A percentile compares a stretch with the other conserved stretches of the same genome.
phyloP scores from a whole-genome alignment of 2,329 filamentous ascomycete species.

The Aureobasidium sp. region DNA sequence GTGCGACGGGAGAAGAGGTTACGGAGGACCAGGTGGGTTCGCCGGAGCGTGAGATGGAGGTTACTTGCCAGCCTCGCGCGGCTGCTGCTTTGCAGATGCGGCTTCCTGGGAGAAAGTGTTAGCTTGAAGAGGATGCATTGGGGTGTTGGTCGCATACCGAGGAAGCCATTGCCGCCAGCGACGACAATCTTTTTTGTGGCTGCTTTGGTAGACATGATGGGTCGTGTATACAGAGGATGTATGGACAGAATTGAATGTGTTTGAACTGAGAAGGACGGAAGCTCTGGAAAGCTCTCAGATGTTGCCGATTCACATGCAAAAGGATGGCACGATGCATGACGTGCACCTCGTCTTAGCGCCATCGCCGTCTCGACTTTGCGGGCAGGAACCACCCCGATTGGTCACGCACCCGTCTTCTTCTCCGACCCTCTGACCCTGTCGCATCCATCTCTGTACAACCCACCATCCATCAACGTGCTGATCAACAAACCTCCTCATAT shows the following conservation, averaged over 20 bases:
- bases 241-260: background rate
- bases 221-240: background rate
- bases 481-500: background rate
- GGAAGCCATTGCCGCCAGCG: conserved; percentile 87
- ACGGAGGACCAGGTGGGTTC: conserved; percentile 78
- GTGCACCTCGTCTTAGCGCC: conserved; percentile 2
- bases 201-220: conserved; percentile 35
- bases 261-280: background rate
- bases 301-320: conserved; percentile 6
- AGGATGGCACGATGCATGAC: conserved; percentile 4
- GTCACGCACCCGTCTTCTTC: background rate
- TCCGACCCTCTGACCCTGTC: background rate
- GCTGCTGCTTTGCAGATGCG: conserved; percentile 89
- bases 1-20: conserved; percentile 62
- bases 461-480: background rate
- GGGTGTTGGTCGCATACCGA: conserved; percentile 47
- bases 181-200: conserved; percentile 75
- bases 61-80: conserved; percentile 82
- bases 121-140: background rate
- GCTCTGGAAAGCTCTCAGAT: background rate
- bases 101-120: conserved; percentile 41
- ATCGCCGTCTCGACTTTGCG: background rate
- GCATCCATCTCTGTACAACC: background rate
- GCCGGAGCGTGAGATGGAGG: conserved; percentile 90
- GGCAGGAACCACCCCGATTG: conserved; percentile 11